phyloP scores from a whole-genome alignment of 2,329 filamentous ascomycete genomes.

The Paecilomyces sp. region DNA sequence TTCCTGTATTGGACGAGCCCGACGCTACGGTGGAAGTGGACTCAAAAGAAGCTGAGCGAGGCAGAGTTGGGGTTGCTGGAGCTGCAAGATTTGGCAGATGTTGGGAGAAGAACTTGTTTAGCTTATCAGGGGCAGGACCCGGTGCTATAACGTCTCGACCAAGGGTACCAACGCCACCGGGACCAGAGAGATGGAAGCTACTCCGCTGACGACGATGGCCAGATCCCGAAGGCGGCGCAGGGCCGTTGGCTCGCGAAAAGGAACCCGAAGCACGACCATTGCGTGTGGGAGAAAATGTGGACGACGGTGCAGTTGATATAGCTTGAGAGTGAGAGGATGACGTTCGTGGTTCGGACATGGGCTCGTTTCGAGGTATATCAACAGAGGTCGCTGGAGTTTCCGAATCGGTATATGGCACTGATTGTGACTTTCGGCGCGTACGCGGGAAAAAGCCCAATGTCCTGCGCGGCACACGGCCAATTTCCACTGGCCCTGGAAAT shows the following conservation, averaged over 20 bases:
- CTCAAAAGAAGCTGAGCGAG: constrained; percentile 27
- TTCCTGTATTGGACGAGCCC: constrained; percentile 32
- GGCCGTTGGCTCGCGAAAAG: constrained; percentile 14
- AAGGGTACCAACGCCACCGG: constrained; percentile 83
- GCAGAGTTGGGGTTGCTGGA: constrained; percentile 56
- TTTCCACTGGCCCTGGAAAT: constrained; percentile 65
- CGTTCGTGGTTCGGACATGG: constrained; percentile 7
- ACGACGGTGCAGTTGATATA: constrained; percentile 18
- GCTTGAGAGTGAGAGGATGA: constrained; percentile 15
- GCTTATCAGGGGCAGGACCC: constrained; percentile 73
- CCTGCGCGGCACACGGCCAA: constrained; percentile 73
- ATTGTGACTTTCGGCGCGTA: constrained; percentile 71
- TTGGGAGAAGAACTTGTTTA: constrained; percentile 78
- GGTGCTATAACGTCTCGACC: constrained; percentile 43
- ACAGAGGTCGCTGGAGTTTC: constrained; percentile 34
- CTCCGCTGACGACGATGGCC: constrained; percentile 35
- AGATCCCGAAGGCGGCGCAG: constrained; percentile 21
- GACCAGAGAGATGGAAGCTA: constrained; percentile 63
- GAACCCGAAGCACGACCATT: constrained; percentile 21
- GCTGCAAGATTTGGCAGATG: constrained; percentile 74
- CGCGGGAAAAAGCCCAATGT: constrained; percentile 88
- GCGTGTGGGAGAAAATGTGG: constrained; percentile 18
- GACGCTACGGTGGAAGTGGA: constrained; percentile 25
- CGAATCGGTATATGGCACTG: constrained; percentile 52
- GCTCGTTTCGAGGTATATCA: constrained; percentile 16